Evolutionary conservation across 192 early-diverging fungal genomes (phyloP), one percentile per base, ranked within the genome.

Genomic region (Coemansia reversa): DNA sequence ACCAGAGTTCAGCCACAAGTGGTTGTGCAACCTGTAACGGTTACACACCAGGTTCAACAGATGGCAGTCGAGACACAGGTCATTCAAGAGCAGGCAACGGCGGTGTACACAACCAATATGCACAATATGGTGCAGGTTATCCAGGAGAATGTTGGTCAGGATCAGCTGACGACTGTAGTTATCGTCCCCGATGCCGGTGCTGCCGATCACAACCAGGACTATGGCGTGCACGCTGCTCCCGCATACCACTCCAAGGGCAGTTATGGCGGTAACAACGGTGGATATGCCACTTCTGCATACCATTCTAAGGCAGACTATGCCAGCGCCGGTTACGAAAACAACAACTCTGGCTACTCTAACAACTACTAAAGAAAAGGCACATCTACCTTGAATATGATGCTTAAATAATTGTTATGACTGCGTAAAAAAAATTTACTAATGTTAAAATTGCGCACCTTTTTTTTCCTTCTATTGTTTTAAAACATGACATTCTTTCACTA

Each of bases 121-220:
- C 65, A 80, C 62, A 69, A 69, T 32, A 64, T 80, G 60, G 77
- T 80, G 16, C 72, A 80, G 69, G 77, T 80, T 14, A 72, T 80
- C 2, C 77, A 80, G 66, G 35, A 80, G 69, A 63, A 80, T 28
- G 79, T 81, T 39, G 70, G 51, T 12, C 66, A 72, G 62, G 64
- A 51, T 32, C 63, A 69, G 54, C 20, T 69, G 51, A 45, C 62
- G 6, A 65, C 66, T 16, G 66, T 68, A 0, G 69, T 51, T 11
- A 28, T 52, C 9, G 48, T 62, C 7, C 62, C 73, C 2, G 7
- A 72, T 18, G 39, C n/a, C 16, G 66, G 66, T 9, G 33, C 24
- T 14, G 67, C 54, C 18, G 49, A 23, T 35, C 45, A 19, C 18
- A 49, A 51, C 35, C 65, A 45, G 58, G 19, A 33, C 18, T 18